Base-by-base conservation (phyloP, 371 early-diverging fungal species). In the Mortierella polycephala region DNA sequence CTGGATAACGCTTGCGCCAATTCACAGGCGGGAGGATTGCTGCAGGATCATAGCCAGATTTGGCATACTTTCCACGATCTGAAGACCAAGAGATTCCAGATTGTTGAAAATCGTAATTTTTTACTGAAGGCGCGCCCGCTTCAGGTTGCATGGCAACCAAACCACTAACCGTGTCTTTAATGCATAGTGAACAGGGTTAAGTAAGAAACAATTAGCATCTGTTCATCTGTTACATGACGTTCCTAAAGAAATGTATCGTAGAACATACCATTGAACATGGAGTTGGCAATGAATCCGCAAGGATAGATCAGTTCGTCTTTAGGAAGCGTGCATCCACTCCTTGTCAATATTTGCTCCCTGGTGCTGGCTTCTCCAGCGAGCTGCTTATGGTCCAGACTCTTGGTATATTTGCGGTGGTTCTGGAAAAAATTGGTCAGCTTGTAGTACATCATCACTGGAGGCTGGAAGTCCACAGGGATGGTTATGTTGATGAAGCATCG, bases 341-440 rank as follows among this genome's bases (percentile, higher is more conserved):
- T 67, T 11, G 67, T 12, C 13, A 13, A 18, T 16, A 69, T 64
- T 47, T 40, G 55, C 0, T 0, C 0, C 64, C 74, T 3, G 57
- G 49, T 0, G 82, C 61, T 45, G 16, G 71, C 69, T 18, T 85
- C 81, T 37, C 99, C 99, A 45, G 81, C 74, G 6, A 99, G 85
- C 84, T 99, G 99, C 37, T 87, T 83, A 61, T 89, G 80, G 74
- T 94, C 93, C 76, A 91, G 94, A 71, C 93, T 95, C 82, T 96
- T 97, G 50, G 97, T 94, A 74, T 99, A 99, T 67, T 90, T 90
- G 45, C 99, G 90, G 72, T 99, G 96, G 82, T 98, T 99, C 84
- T 99, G 99, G 84, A 95, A 99, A 82, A 99, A 99, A 82, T 97
- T 95, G 45, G 98, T 95, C 67, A 99, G 83, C 44, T 95, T 88